Percentiles rank a stretch among this genome's conserved stretches.
Evolutionary conservation across 768 basidiomycete species (phyloP).

Genomic region (Rhizopogon vesiculosus): DNA sequence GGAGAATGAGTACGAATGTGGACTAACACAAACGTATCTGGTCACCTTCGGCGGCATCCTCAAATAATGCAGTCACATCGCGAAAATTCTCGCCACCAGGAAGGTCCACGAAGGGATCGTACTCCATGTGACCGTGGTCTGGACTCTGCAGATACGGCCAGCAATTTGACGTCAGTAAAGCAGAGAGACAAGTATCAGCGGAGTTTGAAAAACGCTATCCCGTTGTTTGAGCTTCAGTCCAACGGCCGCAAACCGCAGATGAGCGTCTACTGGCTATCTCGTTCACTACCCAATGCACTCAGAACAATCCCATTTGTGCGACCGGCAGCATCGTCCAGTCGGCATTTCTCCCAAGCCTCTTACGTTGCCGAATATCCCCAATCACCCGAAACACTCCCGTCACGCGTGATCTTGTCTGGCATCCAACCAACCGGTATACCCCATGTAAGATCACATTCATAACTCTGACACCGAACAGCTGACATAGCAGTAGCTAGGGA

Average conservation of each 20-base stretch:
- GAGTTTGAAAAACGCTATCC: conserved; percentile 24
- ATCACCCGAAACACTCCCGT: conserved; percentile 5
- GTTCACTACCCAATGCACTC: no score
- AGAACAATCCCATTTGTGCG: no score
- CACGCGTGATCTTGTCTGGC: conserved; percentile 72
- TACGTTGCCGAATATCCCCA: background rate
- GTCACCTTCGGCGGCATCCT: conserved; percentile 57
- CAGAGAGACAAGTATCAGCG: conserved; percentile 5
- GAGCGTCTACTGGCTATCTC: background rate
- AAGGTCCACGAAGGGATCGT: conserved; percentile 11
- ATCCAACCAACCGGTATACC: conserved; percentile 93
- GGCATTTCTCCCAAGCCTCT: conserved; percentile 1
- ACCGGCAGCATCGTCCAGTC: background rate
- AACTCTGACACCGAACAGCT: conserved; percentile 1
- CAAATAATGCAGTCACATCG: conserved; percentile 61
- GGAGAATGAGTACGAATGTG: conserved; percentile 7
- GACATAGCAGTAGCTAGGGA: conserved; percentile 63
- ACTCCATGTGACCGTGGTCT: conserved; percentile 14
- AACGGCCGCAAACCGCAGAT: background rate
- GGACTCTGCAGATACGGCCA: background rate
- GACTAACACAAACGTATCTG: background rate
- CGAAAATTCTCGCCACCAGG: conserved; percentile 60
- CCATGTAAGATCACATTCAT: conserved; percentile 52
- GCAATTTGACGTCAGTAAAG: background rate
- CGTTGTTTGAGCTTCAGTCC: conserved; percentile 3